These are phyloP conservation scores for Fraxinus nigra DNA, from an alignment of 305 asterid species.

Conservation along the genomic window DNA sequence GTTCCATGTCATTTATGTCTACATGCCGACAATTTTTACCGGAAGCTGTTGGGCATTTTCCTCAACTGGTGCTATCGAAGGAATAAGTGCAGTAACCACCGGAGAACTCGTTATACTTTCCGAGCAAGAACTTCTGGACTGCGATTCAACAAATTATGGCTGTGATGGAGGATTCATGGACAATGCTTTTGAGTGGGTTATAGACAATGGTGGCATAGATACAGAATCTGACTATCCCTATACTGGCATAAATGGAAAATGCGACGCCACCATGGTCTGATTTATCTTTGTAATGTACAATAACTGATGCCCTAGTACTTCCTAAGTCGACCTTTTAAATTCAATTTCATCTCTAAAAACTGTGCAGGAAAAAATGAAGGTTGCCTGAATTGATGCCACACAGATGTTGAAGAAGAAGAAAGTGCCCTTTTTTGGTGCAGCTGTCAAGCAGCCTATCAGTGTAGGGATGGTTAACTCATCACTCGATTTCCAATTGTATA, in stretches of 20 bases:
- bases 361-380: slow-evolving; percentile 21
- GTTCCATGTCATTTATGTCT: not conserved
- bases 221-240: slow-evolving; percentile 32
- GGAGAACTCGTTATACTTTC: slow-evolving; percentile 41
- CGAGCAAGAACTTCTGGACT: slow-evolving; percentile 32
- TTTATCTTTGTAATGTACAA: slow-evolving; percentile 3
- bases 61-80: slow-evolving; percentile 36
- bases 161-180: slow-evolving; percentile 39
- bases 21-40: slow-evolving; percentile 6
- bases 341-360: not conserved
- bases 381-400: slow-evolving; percentile 33
- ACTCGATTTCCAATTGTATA: slow-evolving; percentile 35
- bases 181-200: slow-evolving; percentile 37
- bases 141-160: slow-evolving; percentile 28
- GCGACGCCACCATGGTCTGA: slow-evolving; percentile 28
- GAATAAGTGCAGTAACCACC: slow-evolving; percentile 27
- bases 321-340: not conserved
- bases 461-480: slow-evolving; percentile 31
- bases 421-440: slow-evolving; percentile 34
- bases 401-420: slow-evolving; percentile 27
- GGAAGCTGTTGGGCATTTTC: slow-evolving; percentile 49
- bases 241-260: slow-evolving; percentile 21
- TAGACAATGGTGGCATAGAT: slow-evolving; percentile 30
- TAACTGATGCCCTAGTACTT: not conserved
- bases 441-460: slow-evolving; percentile 33